A percentile compares a stretch with the other conserved stretches of the same genome.
phyloP scores from a whole-genome alignment of 345 rosid species.

The Eucalyptus pauciflora region DNA sequence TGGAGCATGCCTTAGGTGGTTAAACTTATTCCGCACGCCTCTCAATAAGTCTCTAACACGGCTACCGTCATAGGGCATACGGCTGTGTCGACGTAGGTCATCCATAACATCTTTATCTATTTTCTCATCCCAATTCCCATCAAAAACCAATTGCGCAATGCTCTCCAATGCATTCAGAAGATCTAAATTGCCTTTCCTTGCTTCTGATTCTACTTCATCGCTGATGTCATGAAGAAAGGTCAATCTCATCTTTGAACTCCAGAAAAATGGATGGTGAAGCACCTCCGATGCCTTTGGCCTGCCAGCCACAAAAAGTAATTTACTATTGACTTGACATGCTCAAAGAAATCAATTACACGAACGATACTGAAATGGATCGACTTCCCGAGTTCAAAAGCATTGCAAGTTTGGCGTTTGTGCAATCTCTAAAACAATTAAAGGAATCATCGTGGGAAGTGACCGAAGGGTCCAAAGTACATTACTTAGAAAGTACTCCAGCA shows the following conservation, averaged over 20 bases:
- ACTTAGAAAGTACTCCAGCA: too few relatives aligned
- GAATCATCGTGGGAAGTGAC: too few relatives aligned
- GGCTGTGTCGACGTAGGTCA: conserved; percentile 43
- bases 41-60: conserved; percentile 71
- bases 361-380: accelerated
- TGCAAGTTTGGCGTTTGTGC: background rate
- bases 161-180: conserved; percentile 57
- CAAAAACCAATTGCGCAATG: conserved; percentile 47
- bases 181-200: conserved; percentile 1
- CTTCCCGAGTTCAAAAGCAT: background rate
- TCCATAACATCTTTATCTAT: conserved; percentile 51
- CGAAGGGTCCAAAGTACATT: too few relatives aligned
- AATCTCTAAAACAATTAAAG: too few relatives aligned
- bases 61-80: conserved; percentile 56
- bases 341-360: background rate
- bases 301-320: background rate
- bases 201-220: conserved; percentile 78
- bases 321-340: background rate
- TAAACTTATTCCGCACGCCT: conserved; percentile 23
- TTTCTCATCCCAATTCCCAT: conserved; percentile 82
- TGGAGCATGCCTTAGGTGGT: too few relatives aligned
- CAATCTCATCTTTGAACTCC: conserved; percentile 72
- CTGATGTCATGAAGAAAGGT: conserved; percentile 80
- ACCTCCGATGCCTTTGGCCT: background rate
- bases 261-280: background rate